Evolutionary conservation across 2,329 filamentous ascomycete genomes (phyloP), one percentile per base, ranked within the genome.

Genomic region (Cytospora piceicola): DNA sequence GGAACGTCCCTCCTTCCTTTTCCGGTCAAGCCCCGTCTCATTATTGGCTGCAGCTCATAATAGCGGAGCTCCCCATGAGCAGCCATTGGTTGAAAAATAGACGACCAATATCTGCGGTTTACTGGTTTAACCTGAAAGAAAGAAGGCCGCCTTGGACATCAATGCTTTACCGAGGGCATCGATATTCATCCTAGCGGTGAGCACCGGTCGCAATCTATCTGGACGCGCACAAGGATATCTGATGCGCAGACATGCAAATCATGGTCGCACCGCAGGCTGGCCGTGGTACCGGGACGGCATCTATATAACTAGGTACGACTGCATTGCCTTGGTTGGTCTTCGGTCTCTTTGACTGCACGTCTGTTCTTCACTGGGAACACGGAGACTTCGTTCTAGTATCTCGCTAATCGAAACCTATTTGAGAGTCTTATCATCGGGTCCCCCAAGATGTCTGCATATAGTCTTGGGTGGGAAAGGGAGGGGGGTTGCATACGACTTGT

Each of bases 1-100:
- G 3, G 6, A 46, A n/a, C 42, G 11, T 49, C 46, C 39, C 56
- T 56, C 63, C 63, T 65, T 62, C 63, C 63, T 57, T n/a, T 62
- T 65, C 56, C 20, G 63, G 63, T 36, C 34, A 65, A 61, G 63
- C 56, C 20, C 52, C 24, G 12, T 39, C 32, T 65, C 51, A 39
- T 14, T 27, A 63, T 63, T 63, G 60, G 60, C 53, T 56, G 52
- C 39, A 56, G 9, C 1, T n/a, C n/a, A 20, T n/a, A 6, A 7
- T 6, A 9, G 22, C 46, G n/a, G 46, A 24, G 9, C n/a, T 24
- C 14, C 4, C n/a, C 11, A 49, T 20, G 8, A 49, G 6, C 46
- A 14, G 20, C 46, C 11, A 49, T 49, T 49, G 46, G 46, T 14
- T 24, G 11, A 2, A 49, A 14, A 49, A 22, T 14, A 24, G n/a